These are phyloP conservation scores for Blastomyces parvus DNA, from an alignment of 2,329 filamentous ascomycete species.

Conservation along the genomic window DNA sequence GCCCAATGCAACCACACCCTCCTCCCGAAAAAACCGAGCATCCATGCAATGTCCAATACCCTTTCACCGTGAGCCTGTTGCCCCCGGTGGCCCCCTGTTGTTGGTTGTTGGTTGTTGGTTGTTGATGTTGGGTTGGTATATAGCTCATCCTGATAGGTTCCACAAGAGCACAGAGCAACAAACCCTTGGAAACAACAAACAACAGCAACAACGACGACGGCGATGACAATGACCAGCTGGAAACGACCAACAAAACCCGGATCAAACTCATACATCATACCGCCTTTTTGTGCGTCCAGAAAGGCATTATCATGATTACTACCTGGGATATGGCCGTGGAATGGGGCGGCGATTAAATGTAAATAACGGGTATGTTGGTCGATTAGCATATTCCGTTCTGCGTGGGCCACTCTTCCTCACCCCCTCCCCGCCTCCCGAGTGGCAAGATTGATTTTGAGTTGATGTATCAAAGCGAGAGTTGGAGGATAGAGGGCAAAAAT, in stretches of 20 bases:
- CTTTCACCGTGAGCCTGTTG: neutral
- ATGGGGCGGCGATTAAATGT: neutral
- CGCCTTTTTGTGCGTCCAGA: neutral
- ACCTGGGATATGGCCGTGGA: no score
- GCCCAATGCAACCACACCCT: neutral
- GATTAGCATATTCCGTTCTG: no score
- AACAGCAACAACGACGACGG: neutral
- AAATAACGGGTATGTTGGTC: no score
- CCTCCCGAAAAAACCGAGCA: neutral
- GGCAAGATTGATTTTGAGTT: no score
- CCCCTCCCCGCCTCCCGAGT: no score
- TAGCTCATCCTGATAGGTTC: slow-evolving; percentile 1
- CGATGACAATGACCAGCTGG: neutral
- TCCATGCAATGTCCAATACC: neutral
- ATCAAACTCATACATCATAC: neutral
- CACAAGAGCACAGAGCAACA: neutral
- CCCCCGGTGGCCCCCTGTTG: neutral
- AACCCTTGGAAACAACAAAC: neutral
- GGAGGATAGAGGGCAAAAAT: no score
- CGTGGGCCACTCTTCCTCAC: no score
- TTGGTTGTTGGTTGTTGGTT: no score
- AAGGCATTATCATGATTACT: neutral
- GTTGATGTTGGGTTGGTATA: neutral
- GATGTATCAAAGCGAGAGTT: no score
- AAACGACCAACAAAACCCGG: neutral